Evolutionary conservation across 73 alveolate genomes (phyloP).

Genomic region (Stentor roeselii): DNA sequence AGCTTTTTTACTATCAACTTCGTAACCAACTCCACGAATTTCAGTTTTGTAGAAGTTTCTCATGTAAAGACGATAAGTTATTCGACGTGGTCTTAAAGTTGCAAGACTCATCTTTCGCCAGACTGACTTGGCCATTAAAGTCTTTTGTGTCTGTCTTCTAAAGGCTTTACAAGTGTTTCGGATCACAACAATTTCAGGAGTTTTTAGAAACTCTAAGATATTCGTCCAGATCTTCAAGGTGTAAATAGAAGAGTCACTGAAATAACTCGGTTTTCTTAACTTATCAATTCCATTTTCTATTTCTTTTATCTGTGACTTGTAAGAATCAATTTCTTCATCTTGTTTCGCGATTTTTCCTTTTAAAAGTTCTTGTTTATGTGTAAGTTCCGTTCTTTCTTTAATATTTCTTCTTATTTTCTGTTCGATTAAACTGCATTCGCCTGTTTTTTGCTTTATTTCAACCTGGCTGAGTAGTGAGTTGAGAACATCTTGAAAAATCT

Average conservation of each 20-base stretch:
- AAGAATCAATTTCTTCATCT: background rate
- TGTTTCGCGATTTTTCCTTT: background rate
- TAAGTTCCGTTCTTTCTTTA: too few relatives aligned
- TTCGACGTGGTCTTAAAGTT: background rate
- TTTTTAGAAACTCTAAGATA: background rate
- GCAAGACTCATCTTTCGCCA: background rate
- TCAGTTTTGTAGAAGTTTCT: background rate
- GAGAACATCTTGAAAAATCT: too few relatives aligned
- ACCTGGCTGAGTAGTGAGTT: too few relatives aligned
- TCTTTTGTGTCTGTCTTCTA: background rate
- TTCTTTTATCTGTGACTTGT: background rate
- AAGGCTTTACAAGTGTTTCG: background rate
- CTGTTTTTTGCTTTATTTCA: too few relatives aligned
- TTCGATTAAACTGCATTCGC: too few relatives aligned
- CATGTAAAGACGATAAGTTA: background rate
- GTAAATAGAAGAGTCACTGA: background rate
- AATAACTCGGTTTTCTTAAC: too few relatives aligned
- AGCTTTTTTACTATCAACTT: background rate
- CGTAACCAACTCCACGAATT: background rate
- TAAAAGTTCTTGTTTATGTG: background rate
- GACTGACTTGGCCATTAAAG: background rate
- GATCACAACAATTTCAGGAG: background rate
- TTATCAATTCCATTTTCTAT: background rate
- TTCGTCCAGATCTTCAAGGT: background rate
- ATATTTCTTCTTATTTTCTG: too few relatives aligned